Evolutionary conservation across 2,329 filamentous ascomycete species (phyloP).

Genomic region (Ophiostoma montium): DNA sequence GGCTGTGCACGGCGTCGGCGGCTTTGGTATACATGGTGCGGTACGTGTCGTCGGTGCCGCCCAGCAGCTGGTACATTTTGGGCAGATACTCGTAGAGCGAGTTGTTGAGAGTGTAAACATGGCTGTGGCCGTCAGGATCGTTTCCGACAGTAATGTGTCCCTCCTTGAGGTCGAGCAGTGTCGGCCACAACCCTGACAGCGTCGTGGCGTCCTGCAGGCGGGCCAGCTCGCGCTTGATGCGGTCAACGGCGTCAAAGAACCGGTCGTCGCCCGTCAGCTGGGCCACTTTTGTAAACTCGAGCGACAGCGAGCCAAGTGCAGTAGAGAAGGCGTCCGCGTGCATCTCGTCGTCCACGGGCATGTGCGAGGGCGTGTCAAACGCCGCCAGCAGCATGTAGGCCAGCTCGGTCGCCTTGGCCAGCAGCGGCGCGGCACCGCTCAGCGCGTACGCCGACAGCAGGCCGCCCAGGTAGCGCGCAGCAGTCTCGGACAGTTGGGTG

Average conservation of each 20-base stretch:
- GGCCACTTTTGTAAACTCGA: constrained; percentile 58
- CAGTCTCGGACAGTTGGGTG: constrained; percentile 20
- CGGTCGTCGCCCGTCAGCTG: constrained; percentile 55
- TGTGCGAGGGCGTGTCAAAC: constrained; percentile 53
- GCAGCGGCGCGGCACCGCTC: constrained; percentile 35
- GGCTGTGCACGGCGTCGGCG: constrained; percentile 42
- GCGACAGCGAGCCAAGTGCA: constrained; percentile 45
- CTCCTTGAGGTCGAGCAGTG: constrained; percentile 40
- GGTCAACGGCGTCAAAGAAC: constrained; percentile 63
- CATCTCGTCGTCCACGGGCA: constrained; percentile 34
- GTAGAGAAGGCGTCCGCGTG: constrained; percentile 9
- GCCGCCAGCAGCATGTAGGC: constrained; percentile 51
- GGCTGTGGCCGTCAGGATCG: constrained; percentile 6
- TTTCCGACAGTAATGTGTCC: constrained; percentile 11
- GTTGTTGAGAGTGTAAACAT: constrained; percentile 31
- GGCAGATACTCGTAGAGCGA: constrained; percentile 45
- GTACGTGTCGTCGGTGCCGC: constrained; percentile 47
- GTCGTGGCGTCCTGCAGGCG: constrained; percentile 51
- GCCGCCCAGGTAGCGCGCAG: constrained; percentile 20
- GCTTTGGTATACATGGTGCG: constrained; percentile 47
- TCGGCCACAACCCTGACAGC: constrained; percentile 68
- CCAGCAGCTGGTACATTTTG: constrained; percentile 51
- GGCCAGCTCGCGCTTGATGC: constrained; percentile 58
- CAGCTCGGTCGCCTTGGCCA: constrained; percentile 48
- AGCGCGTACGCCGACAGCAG: constrained; percentile 19